Conservation (phyloP, 192 early-diverging fungal genomes). For the Tieghemiomyces parasiticus region DNA sequence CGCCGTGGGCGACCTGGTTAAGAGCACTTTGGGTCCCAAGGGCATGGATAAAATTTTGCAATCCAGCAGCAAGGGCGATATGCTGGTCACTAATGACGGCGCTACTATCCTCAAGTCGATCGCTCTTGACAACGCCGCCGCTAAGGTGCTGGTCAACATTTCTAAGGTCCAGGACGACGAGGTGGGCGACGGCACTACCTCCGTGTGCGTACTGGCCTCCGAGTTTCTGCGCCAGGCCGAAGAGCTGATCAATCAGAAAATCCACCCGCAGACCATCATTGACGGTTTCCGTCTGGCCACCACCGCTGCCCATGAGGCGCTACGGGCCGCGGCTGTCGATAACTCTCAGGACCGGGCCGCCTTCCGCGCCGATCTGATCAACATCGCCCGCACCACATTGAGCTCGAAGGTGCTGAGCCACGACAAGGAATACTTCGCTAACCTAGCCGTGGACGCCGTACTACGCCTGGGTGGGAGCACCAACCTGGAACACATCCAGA, state of each 20-base stretch:
- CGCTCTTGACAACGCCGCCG: conserved; percentile 93
- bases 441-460: conserved; percentile 93
- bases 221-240: conserved; percentile 93
- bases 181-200: conserved; percentile 99
- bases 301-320: conserved; percentile 62
- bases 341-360: conserved; percentile 49
- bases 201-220: conserved; percentile 92
- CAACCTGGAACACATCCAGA: conserved; percentile 96
- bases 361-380: conserved; percentile 84
- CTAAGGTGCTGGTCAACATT: conserved; percentile 95
- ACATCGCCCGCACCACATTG: conserved; percentile 95
- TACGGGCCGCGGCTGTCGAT: conserved; percentile 69
- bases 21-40: conserved; percentile 93
- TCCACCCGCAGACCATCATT: conserved; percentile 96
- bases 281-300: conserved; percentile 89
- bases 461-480: conserved; percentile 90
- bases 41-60: conserved; percentile 99
- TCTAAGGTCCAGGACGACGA: conserved; percentile 99
- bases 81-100: conserved; percentile 96
- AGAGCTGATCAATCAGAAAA: conserved; percentile 78
- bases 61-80: conserved; percentile 66
- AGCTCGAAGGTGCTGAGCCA: conserved; percentile 92
- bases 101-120: conserved; percentile 99
- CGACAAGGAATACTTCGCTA: conserved; percentile 93
- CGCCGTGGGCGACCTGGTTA: conserved; percentile 96